phyloP scores from a whole-genome alignment of 140 eudicot genomes.

The Stevia rebaudiana region DNA sequence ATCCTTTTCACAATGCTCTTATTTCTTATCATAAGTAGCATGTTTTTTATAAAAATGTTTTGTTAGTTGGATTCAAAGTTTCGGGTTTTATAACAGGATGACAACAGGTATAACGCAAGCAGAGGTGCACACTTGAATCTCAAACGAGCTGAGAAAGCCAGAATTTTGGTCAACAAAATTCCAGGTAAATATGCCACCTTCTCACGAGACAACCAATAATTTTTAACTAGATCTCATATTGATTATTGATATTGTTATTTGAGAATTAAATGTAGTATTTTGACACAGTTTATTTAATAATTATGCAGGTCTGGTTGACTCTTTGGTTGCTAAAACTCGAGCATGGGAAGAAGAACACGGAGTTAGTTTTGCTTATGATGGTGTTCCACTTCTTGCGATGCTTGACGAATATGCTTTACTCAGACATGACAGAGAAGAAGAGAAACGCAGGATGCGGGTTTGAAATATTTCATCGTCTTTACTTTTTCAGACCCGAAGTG shows the following conservation, averaged over 20 bases:
- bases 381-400: conserved; percentile 98
- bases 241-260: background rate
- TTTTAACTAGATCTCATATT: background rate
- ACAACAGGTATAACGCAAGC: conserved; percentile 75
- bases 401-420: conserved; percentile 84
- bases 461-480: conserved; percentile 12
- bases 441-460: conserved; percentile 88
- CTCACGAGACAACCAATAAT: background rate
- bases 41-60: too few species aligned
- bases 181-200: conserved; percentile 47
- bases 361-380: conserved; percentile 69
- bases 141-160: conserved; percentile 94
- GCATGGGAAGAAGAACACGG: conserved; percentile 94
- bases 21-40: too few species aligned
- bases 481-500: background rate
- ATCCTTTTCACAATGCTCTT: too few species aligned
- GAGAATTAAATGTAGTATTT: background rate
- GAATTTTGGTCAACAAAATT: conserved; percentile 68
- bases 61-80: too few species aligned
- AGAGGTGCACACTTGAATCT: conserved; percentile 81
- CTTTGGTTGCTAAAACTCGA: conserved; percentile 78
- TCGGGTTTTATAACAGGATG: too few species aligned
- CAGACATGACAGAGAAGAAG: conserved; percentile 95
- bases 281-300: background rate
- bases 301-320: conserved; percentile 73